Base-by-base conservation (phyloP, 257 asterid species). In the Eustoma russellianum region DNA sequence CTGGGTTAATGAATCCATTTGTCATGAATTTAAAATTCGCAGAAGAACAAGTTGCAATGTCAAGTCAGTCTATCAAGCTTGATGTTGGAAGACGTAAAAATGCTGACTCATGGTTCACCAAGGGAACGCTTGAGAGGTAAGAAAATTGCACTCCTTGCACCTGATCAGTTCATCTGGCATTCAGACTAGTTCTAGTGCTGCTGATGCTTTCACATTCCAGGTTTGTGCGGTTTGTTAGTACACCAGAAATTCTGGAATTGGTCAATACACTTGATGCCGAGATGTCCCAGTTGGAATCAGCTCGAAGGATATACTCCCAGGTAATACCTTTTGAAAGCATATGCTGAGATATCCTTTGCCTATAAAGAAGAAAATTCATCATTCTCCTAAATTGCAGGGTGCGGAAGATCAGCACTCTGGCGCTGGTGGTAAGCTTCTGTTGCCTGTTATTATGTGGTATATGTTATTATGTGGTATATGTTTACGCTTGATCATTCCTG, bases 91-190 rank as follows among this genome's bases (percentile, higher is more conserved):
- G 77, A 54, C 60, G 64, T 17, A 77, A 63, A 69, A 82, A 72
- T 66, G 79, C 86, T 44, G 81, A 72, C 56, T 63, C 53, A 49
- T 91, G 98, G 98, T 91, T 91, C 83, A 86, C 96, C 49, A 91
- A 82, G 74, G 98, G 95, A 72, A 86, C 96, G n/a, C 79, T 91
- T 18, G 95, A 91, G 77, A 91, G 95, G 98, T 86, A 67, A 50
- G 52, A 58, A 46, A 15, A 41, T 16, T 54, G 67, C 57, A 69
- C 59, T 34, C 13, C 50, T 47, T 54, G 46, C 52, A 41, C 46
- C 18, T 51, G 28, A 52, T 40, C 33, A 33, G 38, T 56, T 47
- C 13, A 30, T 13, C 9, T 15, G 40, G 33, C 44, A 52, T 15
- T 15, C 50, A 43, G 53, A 53, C 62, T 56, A 41, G 60, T 58